phyloP scores from a whole-genome alignment of 257 asterid genomes.

The Plectranthus barbatus region DNA sequence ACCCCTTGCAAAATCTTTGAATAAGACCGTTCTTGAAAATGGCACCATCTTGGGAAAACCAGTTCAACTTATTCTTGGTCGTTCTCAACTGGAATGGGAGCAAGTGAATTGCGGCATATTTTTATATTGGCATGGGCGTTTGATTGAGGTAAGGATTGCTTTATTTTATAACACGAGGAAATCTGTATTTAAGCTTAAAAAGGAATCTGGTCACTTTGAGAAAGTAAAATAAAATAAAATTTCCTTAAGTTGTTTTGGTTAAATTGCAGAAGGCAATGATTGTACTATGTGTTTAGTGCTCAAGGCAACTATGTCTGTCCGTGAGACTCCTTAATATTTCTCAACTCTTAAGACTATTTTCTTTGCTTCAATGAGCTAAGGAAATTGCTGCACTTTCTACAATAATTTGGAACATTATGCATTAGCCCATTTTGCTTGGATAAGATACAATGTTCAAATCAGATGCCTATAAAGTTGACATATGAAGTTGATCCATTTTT shows the following conservation, averaged over 20 bases:
- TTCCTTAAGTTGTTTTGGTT: not conserved
- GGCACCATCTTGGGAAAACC: conserved; percentile 44
- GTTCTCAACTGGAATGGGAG: conserved; percentile 74
- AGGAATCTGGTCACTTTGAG: not conserved
- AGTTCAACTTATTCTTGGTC: conserved; percentile 54
- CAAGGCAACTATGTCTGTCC: not conserved
- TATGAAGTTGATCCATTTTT: not conserved
- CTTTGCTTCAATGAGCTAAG: not conserved
- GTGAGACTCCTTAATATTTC: not conserved
- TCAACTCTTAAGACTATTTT: not conserved
- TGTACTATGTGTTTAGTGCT: not conserved
- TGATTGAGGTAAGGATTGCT: conserved; percentile 56
- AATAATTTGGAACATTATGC: not conserved
- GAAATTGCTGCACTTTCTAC: not conserved
- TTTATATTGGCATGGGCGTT: conserved; percentile 82
- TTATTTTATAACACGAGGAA: conserved; percentile 1
- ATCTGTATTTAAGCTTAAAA: not conserved
- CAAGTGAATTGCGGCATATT: conserved; percentile 72
- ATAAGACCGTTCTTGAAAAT: conserved; percentile 41
- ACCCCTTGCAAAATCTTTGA: conserved; percentile 65
- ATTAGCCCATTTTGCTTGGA: not conserved
- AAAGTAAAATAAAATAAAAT: not conserved
- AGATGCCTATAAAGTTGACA: not conserved
- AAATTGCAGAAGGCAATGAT: not conserved
- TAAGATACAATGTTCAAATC: not conserved